These are phyloP conservation scores for Kregervanrija pseudodelftensis DNA, from an alignment of 805 yeast species.

Conservation along the genomic window DNA sequence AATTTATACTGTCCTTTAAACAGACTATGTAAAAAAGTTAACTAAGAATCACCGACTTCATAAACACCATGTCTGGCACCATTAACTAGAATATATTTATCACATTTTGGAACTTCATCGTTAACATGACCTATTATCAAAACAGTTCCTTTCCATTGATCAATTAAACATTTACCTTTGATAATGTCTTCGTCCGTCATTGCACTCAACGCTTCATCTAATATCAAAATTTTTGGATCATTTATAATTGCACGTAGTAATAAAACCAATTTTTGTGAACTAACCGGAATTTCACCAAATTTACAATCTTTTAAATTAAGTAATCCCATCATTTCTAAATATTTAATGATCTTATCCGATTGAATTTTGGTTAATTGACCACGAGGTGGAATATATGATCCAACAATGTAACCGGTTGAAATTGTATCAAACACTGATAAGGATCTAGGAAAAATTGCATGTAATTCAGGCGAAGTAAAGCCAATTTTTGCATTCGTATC, in stretches of 20 bases:
- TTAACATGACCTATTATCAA: conserved; percentile 78
- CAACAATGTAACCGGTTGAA: conserved; percentile 69
- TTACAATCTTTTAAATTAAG: conserved; percentile 27
- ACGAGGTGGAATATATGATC: conserved; percentile 50
- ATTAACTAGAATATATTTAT: conserved; percentile 37
- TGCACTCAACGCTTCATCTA: conserved; percentile 91
- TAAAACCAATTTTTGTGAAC: conserved; percentile 71
- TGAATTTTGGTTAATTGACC: conserved; percentile 30
- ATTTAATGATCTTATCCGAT: conserved; percentile 33
- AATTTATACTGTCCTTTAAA: no score
- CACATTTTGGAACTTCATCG: conserved; percentile 72
- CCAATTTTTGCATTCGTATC: conserved; percentile 77
- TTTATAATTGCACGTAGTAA: conserved; percentile 74
- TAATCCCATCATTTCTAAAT: conserved; percentile 41
- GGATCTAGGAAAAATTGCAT: conserved; percentile 66
- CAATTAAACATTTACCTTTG: conserved; percentile 45
- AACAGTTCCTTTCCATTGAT: conserved; percentile 57
- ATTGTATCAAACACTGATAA: conserved; percentile 51
- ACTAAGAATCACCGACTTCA: conserved; percentile 20
- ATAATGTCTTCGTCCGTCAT: conserved; percentile 63
- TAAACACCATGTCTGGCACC: conserved; percentile 26
- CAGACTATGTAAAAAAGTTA: no score
- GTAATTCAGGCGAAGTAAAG: conserved; percentile 86
- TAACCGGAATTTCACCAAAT: conserved; percentile 53
- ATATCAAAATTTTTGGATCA: conserved; percentile 66